These are phyloP conservation scores for Chlorella sp. DNA, from an alignment of 139 green algal species.

Conservation along the genomic window DNA sequence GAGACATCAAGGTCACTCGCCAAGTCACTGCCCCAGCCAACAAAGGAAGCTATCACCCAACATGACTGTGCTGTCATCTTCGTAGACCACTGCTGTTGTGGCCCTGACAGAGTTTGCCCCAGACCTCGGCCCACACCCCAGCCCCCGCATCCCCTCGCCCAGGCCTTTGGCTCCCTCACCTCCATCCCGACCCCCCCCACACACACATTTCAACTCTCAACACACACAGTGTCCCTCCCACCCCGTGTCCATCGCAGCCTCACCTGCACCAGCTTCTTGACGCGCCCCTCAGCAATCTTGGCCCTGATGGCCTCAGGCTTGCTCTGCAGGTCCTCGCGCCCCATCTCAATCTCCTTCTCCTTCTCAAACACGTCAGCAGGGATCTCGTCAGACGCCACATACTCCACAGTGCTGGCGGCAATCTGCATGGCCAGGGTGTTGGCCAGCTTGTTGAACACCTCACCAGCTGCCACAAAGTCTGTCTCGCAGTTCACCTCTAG, in stretches of 20 bases:
- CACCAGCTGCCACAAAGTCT: constrained; percentile 91
- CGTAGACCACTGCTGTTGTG: too few species aligned
- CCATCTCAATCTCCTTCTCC: constrained; percentile 91
- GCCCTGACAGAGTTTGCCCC: too few species aligned
- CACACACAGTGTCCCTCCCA: too few species aligned
- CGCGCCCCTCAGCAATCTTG: constrained; percentile 95
- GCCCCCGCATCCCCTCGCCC: too few species aligned
- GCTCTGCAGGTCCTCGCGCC: constrained; percentile 84
- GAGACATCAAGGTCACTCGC: too few species aligned
- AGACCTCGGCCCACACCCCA: too few species aligned
- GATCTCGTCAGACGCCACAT: constrained; percentile 67
- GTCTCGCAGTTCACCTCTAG: constrained; percentile 96
- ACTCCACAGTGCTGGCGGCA: constrained; percentile 23
- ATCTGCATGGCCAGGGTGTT: constrained; percentile 45
- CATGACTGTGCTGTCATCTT: too few species aligned
- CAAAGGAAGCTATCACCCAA: too few species aligned
- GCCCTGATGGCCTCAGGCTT: constrained; percentile 93
- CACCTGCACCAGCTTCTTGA: constrained; percentile 88
- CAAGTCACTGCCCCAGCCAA: too few species aligned
- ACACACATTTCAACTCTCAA: too few species aligned
- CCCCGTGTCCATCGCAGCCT: constrained; percentile 69
- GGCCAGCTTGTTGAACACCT: constrained; percentile 87
- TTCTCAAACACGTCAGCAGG: constrained; percentile 62
- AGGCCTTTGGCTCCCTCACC: too few species aligned
- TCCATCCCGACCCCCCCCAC: too few species aligned